These are phyloP conservation scores for Cruciata laevipes DNA, from an alignment of 257 asterid species.

Conservation along the genomic window DNA sequence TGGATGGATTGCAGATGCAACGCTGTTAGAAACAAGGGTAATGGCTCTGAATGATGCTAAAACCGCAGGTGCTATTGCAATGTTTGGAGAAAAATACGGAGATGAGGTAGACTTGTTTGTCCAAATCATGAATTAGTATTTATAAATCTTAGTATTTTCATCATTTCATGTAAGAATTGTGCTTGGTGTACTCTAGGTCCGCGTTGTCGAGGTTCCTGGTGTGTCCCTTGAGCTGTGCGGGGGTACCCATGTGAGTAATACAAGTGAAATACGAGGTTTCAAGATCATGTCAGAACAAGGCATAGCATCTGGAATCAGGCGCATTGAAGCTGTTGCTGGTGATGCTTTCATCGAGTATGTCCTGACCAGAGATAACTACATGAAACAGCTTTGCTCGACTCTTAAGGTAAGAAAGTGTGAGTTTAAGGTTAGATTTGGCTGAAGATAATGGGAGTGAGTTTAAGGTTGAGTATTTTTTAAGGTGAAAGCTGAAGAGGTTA, in stretches of 20 bases:
- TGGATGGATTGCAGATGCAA: slow-evolving; percentile 82
- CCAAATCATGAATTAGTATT: not conserved
- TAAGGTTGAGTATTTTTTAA: slow-evolving; percentile 18
- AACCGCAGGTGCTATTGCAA: slow-evolving; percentile 87
- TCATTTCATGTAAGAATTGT: not conserved
- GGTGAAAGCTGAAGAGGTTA: slow-evolving; percentile 91
- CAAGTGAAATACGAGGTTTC: slow-evolving; percentile 84
- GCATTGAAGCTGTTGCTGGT: slow-evolving; percentile 95
- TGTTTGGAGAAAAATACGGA: slow-evolving; percentile 98
- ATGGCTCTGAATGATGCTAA: slow-evolving; percentile 82
- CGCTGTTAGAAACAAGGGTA: slow-evolving; percentile 60
- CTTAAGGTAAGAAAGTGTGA: slow-evolving; percentile 80
- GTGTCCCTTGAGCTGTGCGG: slow-evolving; percentile 96
- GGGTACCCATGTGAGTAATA: slow-evolving; percentile 78
- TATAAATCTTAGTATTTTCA: not conserved
- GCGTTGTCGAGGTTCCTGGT: slow-evolving; percentile 94
- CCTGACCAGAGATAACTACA: slow-evolving; percentile 68
- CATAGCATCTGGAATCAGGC: slow-evolving; percentile 79
- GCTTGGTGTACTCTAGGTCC: slow-evolving; percentile 46
- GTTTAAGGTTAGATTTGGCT: too few species aligned
- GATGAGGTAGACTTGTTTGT: slow-evolving; percentile 45
- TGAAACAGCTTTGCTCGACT: slow-evolving; percentile 88
- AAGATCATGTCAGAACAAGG: slow-evolving; percentile 84
- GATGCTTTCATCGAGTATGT: slow-evolving; percentile 88
- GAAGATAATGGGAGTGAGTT: not conserved